phyloP scores from a whole-genome alignment of 805 yeast genomes.

The Metschnikowia aberdeeniae region DNA sequence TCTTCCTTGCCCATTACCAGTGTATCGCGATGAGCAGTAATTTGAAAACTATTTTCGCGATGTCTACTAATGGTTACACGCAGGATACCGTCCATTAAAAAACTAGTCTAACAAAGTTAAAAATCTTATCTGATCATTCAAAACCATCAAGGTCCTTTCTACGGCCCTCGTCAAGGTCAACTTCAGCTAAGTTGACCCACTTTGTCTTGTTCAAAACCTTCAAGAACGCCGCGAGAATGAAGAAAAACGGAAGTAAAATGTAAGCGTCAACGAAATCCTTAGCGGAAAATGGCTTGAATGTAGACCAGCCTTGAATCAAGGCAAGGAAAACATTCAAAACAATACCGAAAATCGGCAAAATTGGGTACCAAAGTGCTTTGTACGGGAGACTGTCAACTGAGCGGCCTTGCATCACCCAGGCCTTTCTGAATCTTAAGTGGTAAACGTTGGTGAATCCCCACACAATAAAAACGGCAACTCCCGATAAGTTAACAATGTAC shows the following conservation, averaged over 20 bases:
- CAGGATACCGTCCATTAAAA: background rate
- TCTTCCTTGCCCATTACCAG: constrained; percentile 22
- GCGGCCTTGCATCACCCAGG: constrained; percentile 37
- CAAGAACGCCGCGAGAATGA: constrained; percentile 36
- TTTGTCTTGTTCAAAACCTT: constrained; percentile 37
- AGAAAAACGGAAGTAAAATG: constrained; percentile 56
- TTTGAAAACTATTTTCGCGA: constrained; percentile 4
- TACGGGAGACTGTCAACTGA: constrained; percentile 31
- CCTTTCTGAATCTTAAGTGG: constrained; percentile 53
- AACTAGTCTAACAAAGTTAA: background rate
- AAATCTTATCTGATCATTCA: background rate
- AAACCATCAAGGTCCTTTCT: constrained; percentile 32
- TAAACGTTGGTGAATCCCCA: constrained; percentile 59
- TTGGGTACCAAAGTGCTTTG: constrained; percentile 46
- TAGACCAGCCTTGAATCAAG: constrained; percentile 64
- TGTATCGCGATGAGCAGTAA: constrained; percentile 1
- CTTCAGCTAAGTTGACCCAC: constrained; percentile 39
- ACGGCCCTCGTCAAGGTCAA: constrained; percentile 51
- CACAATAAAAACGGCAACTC: constrained; percentile 64
- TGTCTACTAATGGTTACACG: constrained; percentile 3
- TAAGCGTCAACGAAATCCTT: constrained; percentile 52
- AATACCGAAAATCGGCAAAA: constrained; percentile 46
- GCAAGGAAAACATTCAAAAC: constrained; percentile 49
- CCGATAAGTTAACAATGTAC: constrained; percentile 59
- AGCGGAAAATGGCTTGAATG: constrained; percentile 53